Evolutionary conservation across 306 rosid genomes (phyloP), one percentile per base, ranked within the genome.

Genomic region (Argentina anserina): DNA sequence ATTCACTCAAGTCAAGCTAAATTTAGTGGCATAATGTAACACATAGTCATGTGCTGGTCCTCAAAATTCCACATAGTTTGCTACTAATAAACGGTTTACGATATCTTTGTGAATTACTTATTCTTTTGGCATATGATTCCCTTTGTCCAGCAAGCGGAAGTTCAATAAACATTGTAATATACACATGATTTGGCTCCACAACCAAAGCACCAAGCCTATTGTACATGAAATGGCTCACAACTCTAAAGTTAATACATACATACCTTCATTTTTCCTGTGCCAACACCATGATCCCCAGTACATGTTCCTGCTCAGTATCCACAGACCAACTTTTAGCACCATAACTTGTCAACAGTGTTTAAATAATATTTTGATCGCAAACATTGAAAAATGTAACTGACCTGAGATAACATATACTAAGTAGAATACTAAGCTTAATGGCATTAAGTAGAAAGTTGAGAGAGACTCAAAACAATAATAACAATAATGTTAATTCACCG

Each of bases 201-300:
- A 20, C 49, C 64, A 66, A 6, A 40, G 50, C 18, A 21, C 50
- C 37, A 23, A 37, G 23, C 74, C 65, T 70, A 53, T 25, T 36
- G 8, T 45, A 34, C 14, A 34, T 36, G 34, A 34, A 68, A 71
- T 52, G 74, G 69, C 73, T 65, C 65, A 12, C 21, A 29, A 34
- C 29, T 46, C 37, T 1, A 55, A n/a, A 53, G 55, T 50, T 45
- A 65, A 52, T 36, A 65, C 41, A 34, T 25, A 73, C 33, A 42
- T 86, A 90, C 98, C 98, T 93, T 93, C 92, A 91, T 81, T 85
- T 93, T 93, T 73, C 98, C 98, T 1, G 97, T 93, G 69, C 98
- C 97, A 62, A 91, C 97, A 50, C 98, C 98, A 74, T 93, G 98
- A 74, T 93, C 98, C 10, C 98, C 98, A 0, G 97, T 89, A 78